Percentiles rank a stretch among this genome's conserved stretches.
phyloP scores from a whole-genome alignment of 1,139 yeast genomes.

The Blastobotrys petasosporus region DNA sequence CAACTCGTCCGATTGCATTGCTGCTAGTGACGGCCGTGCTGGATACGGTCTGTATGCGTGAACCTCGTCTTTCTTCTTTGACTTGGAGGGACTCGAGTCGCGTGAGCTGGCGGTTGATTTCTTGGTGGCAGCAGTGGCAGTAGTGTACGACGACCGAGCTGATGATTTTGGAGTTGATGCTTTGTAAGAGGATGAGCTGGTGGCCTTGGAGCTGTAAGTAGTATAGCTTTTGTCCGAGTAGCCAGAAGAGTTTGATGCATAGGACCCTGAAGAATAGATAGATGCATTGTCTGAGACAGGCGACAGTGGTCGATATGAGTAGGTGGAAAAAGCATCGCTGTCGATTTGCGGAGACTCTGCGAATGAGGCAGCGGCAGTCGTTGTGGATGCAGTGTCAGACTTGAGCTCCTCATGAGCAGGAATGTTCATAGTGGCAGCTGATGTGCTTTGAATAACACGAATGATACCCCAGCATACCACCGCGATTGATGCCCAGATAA shows the following conservation, averaged over 20 bases:
- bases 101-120: no score
- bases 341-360: background rate
- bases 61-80: conserved; percentile 3
- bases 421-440: conserved; percentile 10
- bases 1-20: conserved; percentile 6
- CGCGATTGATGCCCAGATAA: conserved; percentile 25
- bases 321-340: background rate
- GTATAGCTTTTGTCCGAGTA: background rate
- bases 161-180: conserved; percentile 6
- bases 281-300: conserved; percentile 8
- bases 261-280: background rate
- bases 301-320: conserved; percentile 1
- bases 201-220: background rate
- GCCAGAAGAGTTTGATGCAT: background rate
- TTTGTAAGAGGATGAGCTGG: background rate
- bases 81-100: background rate
- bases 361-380: background rate
- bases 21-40: conserved; percentile 9
- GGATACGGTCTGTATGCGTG: conserved; percentile 16
- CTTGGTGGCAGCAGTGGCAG: background rate
- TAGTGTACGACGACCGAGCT: background rate
- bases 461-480: conserved; percentile 21
- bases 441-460: conserved; percentile 16
- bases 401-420: background rate
- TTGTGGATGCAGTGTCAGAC: background rate